A percentile compares a stretch with the other conserved stretches of the same genome.
phyloP scores from a whole-genome alignment of 176 grass and related monocot species.

The Chrysopogon serrulatus region DNA sequence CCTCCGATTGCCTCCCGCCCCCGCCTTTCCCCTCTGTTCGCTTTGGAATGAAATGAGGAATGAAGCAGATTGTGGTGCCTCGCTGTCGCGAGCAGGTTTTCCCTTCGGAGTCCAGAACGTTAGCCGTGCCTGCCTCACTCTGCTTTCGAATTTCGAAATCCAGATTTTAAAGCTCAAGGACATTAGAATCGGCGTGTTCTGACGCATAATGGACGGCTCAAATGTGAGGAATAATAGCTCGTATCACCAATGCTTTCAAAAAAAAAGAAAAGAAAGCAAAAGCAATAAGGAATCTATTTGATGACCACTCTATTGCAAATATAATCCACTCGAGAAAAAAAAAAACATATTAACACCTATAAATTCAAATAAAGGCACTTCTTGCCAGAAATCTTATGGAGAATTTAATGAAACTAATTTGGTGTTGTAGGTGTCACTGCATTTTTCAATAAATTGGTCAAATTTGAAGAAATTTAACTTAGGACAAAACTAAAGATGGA shows the following conservation, averaged over 20 bases:
- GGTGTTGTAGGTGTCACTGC: not conserved
- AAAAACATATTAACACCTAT: not conserved
- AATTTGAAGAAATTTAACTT: not conserved
- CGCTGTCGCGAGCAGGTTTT: not conserved
- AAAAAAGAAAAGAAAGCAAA: not conserved
- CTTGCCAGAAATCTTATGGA: not conserved
- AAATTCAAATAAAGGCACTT: not conserved
- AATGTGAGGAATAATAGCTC: not conserved
- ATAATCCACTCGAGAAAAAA: not conserved
- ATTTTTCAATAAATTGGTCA: not conserved
- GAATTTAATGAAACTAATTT: not conserved
- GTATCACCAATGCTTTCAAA: not conserved
- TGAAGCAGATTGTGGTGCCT: not conserved
- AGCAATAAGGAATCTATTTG: not conserved
- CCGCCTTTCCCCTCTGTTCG: not conserved
- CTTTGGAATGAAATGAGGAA: not conserved
- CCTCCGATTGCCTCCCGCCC: conserved; percentile 1
- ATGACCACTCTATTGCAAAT: not conserved
- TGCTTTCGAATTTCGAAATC: not conserved
- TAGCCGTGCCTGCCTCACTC: not conserved
- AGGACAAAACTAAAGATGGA: not conserved
- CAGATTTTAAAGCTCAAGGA: not conserved
- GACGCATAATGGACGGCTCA: not conserved
- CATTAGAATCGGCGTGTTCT: not conserved
- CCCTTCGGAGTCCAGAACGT: not conserved